A percentile compares a stretch with the other conserved stretches of the same genome.
Evolutionary conservation across 2,329 filamentous ascomycete species (phyloP).

Genomic region (Paraphoma chrysanthemicola): DNA sequence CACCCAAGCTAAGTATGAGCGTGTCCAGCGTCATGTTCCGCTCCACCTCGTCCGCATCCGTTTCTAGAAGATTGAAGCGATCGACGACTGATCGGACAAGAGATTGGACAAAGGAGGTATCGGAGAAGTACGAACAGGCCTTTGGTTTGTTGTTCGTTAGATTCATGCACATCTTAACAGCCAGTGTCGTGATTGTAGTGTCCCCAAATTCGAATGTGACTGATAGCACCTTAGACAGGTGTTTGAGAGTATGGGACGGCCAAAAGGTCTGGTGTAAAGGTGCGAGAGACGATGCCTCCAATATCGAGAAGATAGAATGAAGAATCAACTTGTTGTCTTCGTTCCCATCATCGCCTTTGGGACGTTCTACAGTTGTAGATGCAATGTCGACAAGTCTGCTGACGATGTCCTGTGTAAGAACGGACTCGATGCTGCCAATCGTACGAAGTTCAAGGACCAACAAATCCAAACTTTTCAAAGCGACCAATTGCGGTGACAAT

Average conservation of each 20-base stretch:
- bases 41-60: slow-evolving; percentile 53
- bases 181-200: slow-evolving; percentile 47
- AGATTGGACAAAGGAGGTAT: slow-evolving; percentile 56
- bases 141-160: slow-evolving; percentile 80
- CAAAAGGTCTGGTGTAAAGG: slow-evolving; percentile 46
- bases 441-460: slow-evolving; percentile 61
- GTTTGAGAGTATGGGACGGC: slow-evolving; percentile 58
- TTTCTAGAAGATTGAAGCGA: slow-evolving; percentile 31
- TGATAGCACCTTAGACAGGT: slow-evolving; percentile 56
- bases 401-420: slow-evolving; percentile 50
- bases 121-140: slow-evolving; percentile 73
- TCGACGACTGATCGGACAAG: slow-evolving; percentile 40
- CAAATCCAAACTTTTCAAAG: slow-evolving; percentile 68
- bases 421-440: slow-evolving; percentile 55
- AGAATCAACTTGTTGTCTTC: slow-evolving; percentile 39
- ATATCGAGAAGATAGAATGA: slow-evolving; percentile 55
- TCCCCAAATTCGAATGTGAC: slow-evolving; percentile 29
- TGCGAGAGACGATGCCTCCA: slow-evolving; percentile 60
- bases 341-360: slow-evolving; percentile 17
- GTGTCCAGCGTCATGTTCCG: slow-evolving; percentile 67
- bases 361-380: slow-evolving; percentile 18
- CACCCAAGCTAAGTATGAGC: slow-evolving; percentile 78
- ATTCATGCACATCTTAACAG: slow-evolving; percentile 79
- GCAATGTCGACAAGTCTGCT: slow-evolving; percentile 55
- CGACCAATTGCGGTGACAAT: slow-evolving; percentile 69